Percentiles rank a stretch among this genome's conserved stretches.
Evolutionary conservation across 1,284 basidiomycete genomes (phyloP).

Genomic region (Cryptococcus wingfieldii): DNA sequence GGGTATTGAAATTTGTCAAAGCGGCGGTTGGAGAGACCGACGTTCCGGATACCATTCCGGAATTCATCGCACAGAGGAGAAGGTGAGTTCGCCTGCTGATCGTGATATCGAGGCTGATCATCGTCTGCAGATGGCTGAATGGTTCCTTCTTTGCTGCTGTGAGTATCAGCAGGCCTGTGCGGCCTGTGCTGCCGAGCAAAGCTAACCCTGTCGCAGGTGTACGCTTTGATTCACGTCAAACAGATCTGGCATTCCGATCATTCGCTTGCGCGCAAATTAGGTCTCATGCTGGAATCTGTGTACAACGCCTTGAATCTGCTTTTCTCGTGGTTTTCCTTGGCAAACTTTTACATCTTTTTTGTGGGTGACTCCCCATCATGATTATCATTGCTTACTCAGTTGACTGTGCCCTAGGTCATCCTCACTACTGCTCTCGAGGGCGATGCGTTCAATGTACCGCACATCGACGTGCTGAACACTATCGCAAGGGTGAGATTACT

Average conservation of each 20-base stretch:
- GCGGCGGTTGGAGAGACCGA: slow-evolving; percentile 94
- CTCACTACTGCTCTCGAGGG: slow-evolving; percentile 84
- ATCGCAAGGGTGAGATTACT: slow-evolving; percentile 60
- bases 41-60: slow-evolving; percentile 86
- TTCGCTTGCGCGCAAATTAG: slow-evolving; percentile 66
- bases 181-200: slow-evolving; percentile 10
- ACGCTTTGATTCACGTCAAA: slow-evolving; percentile 59
- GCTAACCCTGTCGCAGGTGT: slow-evolving; percentile 35
- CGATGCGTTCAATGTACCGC: slow-evolving; percentile 61
- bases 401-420: slow-evolving; percentile 58
- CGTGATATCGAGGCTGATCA: neutral
- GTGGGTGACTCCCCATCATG: slow-evolving; percentile 53
- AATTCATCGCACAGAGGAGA: slow-evolving; percentile 79
- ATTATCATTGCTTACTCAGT: neutral
- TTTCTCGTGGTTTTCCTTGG: slow-evolving; percentile 87
- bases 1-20: slow-evolving; percentile 96
- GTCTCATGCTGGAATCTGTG: slow-evolving; percentile 72
- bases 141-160: slow-evolving; percentile 91
- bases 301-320: slow-evolving; percentile 86
- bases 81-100: slow-evolving; percentile 51
- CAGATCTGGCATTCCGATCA: slow-evolving; percentile 85
- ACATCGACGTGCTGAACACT: slow-evolving; percentile 73
- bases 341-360: slow-evolving; percentile 95
- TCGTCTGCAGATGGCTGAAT: slow-evolving; percentile 47
- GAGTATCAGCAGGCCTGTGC: slow-evolving; percentile 1